Evolutionary conservation across 139 green algal genomes (phyloP).

Genomic region (Diplosphaera chodatii): DNA sequence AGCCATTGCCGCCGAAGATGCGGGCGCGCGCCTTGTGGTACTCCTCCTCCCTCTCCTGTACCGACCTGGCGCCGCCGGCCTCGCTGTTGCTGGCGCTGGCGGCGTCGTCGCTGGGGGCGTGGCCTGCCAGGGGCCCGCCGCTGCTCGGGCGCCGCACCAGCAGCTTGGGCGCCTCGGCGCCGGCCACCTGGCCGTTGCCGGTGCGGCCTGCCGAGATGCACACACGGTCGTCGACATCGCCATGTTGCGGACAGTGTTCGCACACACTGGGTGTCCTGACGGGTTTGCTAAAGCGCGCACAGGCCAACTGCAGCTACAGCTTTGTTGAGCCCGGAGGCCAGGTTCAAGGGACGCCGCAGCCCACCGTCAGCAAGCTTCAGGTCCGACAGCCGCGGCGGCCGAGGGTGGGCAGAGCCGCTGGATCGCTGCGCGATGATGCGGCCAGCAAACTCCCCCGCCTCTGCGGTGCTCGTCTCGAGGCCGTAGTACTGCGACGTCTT

Average conservation of each 20-base stretch:
- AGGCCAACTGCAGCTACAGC: too few species aligned
- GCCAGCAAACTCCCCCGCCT: slow-evolving; percentile 26
- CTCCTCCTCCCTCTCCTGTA: slow-evolving; percentile 27
- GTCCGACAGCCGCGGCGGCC: background rate
- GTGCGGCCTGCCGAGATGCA: too few species aligned
- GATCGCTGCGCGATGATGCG: slow-evolving; percentile 24
- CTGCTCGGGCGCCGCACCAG: background rate
- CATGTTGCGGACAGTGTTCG: too few species aligned
- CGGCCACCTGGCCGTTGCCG: too few species aligned
- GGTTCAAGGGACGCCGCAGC: too few species aligned
- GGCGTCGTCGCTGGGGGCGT: background rate
- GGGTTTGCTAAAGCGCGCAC: too few species aligned
- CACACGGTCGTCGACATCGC: too few species aligned
- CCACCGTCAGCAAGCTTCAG: background rate
- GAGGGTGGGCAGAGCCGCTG: background rate
- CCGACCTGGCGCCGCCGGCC: slow-evolving; percentile 2
- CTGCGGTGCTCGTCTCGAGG: slow-evolving; percentile 38
- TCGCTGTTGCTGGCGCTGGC: background rate
- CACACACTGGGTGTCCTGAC: too few species aligned
- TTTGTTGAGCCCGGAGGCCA: too few species aligned
- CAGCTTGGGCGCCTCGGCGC: background rate
- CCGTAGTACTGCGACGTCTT: slow-evolving; percentile 45
- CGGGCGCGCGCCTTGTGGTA: slow-evolving; percentile 28
- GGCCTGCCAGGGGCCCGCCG: too few species aligned
- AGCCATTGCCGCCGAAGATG: slow-evolving; percentile 29